Evolutionary conservation across 2,329 filamentous ascomycete genomes (phyloP).

Genomic region (Exophiala calicioides): DNA sequence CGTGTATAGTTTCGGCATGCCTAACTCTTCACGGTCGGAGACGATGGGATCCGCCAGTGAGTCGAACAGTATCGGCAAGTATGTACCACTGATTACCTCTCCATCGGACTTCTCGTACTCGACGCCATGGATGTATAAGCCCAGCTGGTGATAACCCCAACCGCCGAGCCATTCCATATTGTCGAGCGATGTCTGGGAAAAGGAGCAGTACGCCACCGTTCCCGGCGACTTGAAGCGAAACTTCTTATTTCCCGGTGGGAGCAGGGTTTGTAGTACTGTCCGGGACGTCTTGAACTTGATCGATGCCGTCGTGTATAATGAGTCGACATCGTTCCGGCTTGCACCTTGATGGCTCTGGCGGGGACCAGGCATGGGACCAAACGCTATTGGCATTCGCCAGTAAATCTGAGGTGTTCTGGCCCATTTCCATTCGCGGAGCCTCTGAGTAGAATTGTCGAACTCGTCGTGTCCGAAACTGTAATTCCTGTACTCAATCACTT

Average conservation of each 20-base stretch:
- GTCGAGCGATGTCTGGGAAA: constrained; percentile 46
- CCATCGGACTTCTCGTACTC: constrained; percentile 56
- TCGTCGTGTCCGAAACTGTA: constrained; percentile 63
- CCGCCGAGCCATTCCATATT: constrained; percentile 64
- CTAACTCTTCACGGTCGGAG: constrained; percentile 61
- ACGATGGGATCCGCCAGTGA: constrained; percentile 61
- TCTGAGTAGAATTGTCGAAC: constrained; percentile 55
- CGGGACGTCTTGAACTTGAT: constrained; percentile 55
- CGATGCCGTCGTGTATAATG: constrained; percentile 48
- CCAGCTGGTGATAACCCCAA: constrained; percentile 58
- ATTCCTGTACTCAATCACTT: constrained; percentile 41
- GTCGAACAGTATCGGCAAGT: constrained; percentile 61
- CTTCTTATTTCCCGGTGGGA: constrained; percentile 42
- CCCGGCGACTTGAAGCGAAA: constrained; percentile 48
- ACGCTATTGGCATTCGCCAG: constrained; percentile 50
- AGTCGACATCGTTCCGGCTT: constrained; percentile 32
- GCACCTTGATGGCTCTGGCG: constrained; percentile 41
- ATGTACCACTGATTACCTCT: constrained; percentile 52
- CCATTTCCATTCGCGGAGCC: constrained; percentile 54
- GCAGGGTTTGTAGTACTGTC: constrained; percentile 52
- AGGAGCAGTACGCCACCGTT: constrained; percentile 48
- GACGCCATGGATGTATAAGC: constrained; percentile 64
- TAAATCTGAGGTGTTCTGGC: constrained; percentile 49
- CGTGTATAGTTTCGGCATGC: constrained; percentile 62
- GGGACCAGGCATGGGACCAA: constrained; percentile 51